These are phyloP conservation scores for Strigomonas culicis DNA, from an alignment of 208 protist genomes.

Conservation along the genomic window DNA sequence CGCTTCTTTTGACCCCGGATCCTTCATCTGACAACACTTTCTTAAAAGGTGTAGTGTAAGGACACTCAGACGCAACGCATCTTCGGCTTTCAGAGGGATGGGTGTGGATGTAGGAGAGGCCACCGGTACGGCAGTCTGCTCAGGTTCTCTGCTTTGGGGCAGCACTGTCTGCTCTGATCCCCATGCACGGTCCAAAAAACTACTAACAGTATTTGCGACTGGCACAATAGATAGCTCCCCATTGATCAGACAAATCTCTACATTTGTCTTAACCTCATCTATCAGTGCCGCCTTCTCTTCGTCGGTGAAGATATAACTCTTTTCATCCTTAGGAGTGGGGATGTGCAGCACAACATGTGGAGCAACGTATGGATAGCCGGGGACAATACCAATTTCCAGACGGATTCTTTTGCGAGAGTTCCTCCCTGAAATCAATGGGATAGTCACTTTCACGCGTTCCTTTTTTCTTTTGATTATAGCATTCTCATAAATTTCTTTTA, in stretches of 20 bases:
- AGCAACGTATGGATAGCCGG: slow-evolving; percentile 65
- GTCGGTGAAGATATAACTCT: slow-evolving; percentile 21
- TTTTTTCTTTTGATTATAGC: slow-evolving; percentile 40
- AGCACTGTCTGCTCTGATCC: slow-evolving; percentile 10
- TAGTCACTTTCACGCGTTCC: slow-evolving; percentile 38
- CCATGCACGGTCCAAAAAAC: slow-evolving; percentile 21
- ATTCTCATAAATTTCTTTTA: slow-evolving; percentile 59
- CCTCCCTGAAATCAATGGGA: slow-evolving; percentile 38
- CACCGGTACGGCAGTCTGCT: background rate
- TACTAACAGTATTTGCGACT: background rate
- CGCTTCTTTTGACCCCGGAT: slow-evolving; percentile 69
- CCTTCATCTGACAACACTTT: slow-evolving; percentile 77
- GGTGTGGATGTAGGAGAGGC: slow-evolving; percentile 38
- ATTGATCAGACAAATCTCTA: slow-evolving; percentile 45
- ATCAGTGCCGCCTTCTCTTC: slow-evolving; percentile 43
- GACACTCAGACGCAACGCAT: slow-evolving; percentile 57
- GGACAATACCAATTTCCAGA: slow-evolving; percentile 53
- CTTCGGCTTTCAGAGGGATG: slow-evolving; percentile 49
- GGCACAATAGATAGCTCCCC: slow-evolving; percentile 64
- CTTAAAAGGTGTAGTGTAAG: slow-evolving; percentile 65
- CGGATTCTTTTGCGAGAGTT: slow-evolving; percentile 32
- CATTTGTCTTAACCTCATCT: slow-evolving; percentile 41
- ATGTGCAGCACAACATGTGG: slow-evolving; percentile 46
- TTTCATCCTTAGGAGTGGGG: slow-evolving; percentile 17
- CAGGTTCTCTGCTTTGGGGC: slow-evolving; percentile 3